A percentile compares a stretch with the other conserved stretches of the same genome.
phyloP scores from a whole-genome alignment of 108 stramenopile species.

The Nitzschia putrida region DNA sequence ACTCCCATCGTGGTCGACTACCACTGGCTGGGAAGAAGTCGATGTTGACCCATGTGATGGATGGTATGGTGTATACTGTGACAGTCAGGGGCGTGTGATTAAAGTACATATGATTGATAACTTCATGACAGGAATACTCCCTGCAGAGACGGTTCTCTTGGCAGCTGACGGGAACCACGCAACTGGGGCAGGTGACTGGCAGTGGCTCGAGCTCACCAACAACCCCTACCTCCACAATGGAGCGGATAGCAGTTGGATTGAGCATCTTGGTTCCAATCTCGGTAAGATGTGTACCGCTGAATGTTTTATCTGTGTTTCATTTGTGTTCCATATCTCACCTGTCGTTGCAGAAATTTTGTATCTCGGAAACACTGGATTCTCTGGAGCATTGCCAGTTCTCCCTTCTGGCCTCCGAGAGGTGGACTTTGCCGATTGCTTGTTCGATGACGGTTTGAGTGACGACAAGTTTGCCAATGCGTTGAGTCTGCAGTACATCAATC shows the following conservation, averaged over 20 bases:
- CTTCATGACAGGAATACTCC: conserved; percentile 35
- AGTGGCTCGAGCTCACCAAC: conserved; percentile 28
- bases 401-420: conserved; percentile 24
- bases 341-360: conserved; percentile 9
- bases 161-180: conserved; percentile 21
- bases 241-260: conserved; percentile 25
- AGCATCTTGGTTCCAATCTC: conserved; percentile 33
- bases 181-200: conserved; percentile 40
- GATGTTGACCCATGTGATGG: conserved; percentile 19
- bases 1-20: conserved; percentile 13
- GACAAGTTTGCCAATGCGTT: conserved; percentile 15
- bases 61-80: conserved; percentile 29
- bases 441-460: conserved; percentile 24
- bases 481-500: conserved; percentile 19
- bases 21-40: conserved; percentile 17
- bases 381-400: conserved; percentile 27
- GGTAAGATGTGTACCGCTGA: no score
- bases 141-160: conserved; percentile 34
- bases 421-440: conserved; percentile 18
- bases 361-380: conserved; percentile 27
- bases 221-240: conserved; percentile 25
- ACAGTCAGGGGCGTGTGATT: conserved; percentile 13
- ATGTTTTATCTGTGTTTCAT: no score
- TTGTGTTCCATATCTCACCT: background rate
- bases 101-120: conserved; percentile 33